Percentiles rank a stretch among this genome's conserved stretches.
Evolutionary conservation across 495 filamentous ascomycete genomes (phyloP).

Genomic region (Talaromyces nanjingensis): DNA sequence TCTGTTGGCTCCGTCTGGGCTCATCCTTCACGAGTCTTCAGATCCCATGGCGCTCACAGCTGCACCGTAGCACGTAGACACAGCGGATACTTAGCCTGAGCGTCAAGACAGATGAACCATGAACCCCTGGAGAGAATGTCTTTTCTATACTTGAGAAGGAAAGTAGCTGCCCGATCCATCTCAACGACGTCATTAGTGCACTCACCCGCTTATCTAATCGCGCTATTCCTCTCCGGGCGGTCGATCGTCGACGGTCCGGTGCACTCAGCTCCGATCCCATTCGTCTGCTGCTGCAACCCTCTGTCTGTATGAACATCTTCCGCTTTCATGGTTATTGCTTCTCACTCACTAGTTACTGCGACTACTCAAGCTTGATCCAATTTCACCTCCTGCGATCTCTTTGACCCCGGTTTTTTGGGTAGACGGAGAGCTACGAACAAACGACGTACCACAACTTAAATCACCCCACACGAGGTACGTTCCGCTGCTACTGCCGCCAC

Average conservation of each 20-base stretch:
- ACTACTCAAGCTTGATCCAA: background rate
- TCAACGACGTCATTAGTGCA: conserved; percentile 4
- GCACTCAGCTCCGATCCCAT: conserved; percentile 5
- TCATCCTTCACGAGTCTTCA: background rate
- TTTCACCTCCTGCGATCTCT: background rate
- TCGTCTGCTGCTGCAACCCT: background rate
- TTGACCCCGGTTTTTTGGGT: background rate
- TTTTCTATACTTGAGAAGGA: background rate
- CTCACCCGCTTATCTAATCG: background rate
- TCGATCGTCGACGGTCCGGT: conserved; percentile 4
- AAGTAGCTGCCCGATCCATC: background rate
- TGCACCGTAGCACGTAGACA: background rate
- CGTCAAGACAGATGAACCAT: background rate
- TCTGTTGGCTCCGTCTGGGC: background rate
- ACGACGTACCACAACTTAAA: background rate
- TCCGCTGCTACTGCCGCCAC: background rate
- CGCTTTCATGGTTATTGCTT: background rate
- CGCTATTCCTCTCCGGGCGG: background rate
- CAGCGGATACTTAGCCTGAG: background rate
- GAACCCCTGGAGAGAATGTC: background rate
- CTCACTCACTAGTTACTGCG: background rate
- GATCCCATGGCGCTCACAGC: background rate
- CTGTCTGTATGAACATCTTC: background rate
- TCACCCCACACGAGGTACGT: background rate
- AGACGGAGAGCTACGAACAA: background rate